A percentile compares a stretch with the other conserved stretches of the same genome.
Conservation (phyloP, 495 filamentous ascomycete genomes). For the Platismatia glauca region DNA sequence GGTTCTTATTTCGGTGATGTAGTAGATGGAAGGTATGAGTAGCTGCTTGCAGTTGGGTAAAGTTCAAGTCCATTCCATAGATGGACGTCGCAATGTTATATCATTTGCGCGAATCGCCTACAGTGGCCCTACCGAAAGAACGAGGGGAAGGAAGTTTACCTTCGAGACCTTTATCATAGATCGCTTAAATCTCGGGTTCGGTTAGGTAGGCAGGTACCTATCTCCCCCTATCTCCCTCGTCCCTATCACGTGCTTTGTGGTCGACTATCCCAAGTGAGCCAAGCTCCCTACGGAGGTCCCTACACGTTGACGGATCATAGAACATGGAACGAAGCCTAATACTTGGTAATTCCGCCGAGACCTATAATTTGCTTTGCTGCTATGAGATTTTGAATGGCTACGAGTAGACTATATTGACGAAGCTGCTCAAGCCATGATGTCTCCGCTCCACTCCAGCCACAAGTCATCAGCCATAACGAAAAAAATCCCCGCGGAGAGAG, state of each 20-base stretch:
- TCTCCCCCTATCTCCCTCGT: no score
- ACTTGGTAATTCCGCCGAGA: background rate
- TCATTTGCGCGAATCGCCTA: no score
- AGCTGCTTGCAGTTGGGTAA: slow-evolving; percentile 16
- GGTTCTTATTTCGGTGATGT: slow-evolving; percentile 73
- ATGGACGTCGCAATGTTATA: background rate
- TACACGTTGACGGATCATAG: background rate
- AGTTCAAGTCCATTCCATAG: slow-evolving; percentile 2
- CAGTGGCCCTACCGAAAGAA: no score
- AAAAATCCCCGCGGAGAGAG: background rate
- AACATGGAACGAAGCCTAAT: background rate
- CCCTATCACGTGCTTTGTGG: background rate
- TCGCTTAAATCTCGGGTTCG: no score
- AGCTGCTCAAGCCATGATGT: background rate
- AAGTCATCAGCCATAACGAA: slow-evolving; percentile 1
- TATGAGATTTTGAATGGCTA: slow-evolving; percentile 1
- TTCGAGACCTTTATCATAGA: no score
- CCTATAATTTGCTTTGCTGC: background rate
- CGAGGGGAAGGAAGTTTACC: no score
- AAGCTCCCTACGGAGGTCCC: background rate
- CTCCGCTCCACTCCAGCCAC: slow-evolving; percentile 3
- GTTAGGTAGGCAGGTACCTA: no score
- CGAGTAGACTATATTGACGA: background rate
- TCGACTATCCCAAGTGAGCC: background rate
- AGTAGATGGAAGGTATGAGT: slow-evolving; percentile 50